Base-by-base conservation (phyloP, 495 filamentous ascomycete species). In the Platismatia glauca region DNA sequence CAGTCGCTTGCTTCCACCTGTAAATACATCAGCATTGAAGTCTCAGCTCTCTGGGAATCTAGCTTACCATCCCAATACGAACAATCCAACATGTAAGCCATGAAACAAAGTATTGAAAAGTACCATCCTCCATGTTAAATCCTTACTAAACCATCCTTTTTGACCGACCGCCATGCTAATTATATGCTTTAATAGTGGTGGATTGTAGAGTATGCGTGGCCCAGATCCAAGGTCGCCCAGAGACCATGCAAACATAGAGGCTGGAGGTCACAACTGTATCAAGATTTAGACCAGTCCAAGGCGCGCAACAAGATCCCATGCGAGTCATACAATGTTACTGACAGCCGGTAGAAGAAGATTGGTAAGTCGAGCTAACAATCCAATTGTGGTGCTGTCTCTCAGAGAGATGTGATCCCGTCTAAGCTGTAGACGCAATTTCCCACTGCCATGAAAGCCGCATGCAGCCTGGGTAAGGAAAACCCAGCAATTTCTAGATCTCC, bases 41-140 rank as follows among this genome's bases (percentile, higher is more conserved):
- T 27, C n/a, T 13, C 7, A 22, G 7, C 18, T 53, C 43, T 16
- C 8, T 24, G 22, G 7, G 7, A 31, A 29, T 43, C 15, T 16
- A 15, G 75, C 83, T 64, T 80, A 97, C 94, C 94, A 99, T 84
- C 94, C 94, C 56, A 86, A 79, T 27, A 81, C 86, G 69, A 99
- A 97, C 31, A 96, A 71, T 24, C 78, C 86, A 72, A 87, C 82
- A 75, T 97, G 94, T 38, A 87, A 70, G 11, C 82, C 86, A 85
- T 92, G 95, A 74, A 96, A 98, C 58, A 95, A 66, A 59, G 88
- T 63, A 75, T 95, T 88, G 77, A 96, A 97, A 46, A 89, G 39
- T 31, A 95, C 66, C 73, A 90, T 92, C 35, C 78, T 76, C 15
- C 76, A 71, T 41, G 86, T 84, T 53, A 91, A 76, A 71, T 91